phyloP scores from a whole-genome alignment of 1,284 basidiomycete species.

The Xerocomus subilludens region DNA sequence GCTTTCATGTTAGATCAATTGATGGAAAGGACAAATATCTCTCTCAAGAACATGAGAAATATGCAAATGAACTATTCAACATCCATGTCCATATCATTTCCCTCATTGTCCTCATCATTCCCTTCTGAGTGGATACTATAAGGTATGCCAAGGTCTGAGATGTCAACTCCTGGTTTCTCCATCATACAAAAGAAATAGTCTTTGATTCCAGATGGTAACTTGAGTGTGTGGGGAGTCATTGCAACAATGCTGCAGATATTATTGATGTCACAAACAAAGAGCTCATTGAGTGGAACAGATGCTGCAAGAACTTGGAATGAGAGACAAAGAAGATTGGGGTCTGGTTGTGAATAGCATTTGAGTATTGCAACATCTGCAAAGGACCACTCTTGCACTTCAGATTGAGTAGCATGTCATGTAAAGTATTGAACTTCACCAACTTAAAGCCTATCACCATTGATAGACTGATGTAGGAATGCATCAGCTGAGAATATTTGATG shows the following conservation, averaged over 20 bases:
- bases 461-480: background rate
- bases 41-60: too few species aligned
- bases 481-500: too few species aligned
- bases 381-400: background rate
- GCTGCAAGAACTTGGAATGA: constrained; percentile 28
- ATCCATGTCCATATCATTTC: background rate
- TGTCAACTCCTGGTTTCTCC: constrained; percentile 24
- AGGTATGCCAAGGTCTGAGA: constrained; percentile 22
- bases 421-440: constrained; percentile 15
- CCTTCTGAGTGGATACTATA: constrained; percentile 22
- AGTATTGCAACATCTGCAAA: constrained; percentile 5
- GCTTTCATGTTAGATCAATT: too few species aligned
- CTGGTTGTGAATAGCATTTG: constrained; percentile 7
- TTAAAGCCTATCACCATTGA: background rate
- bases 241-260: constrained; percentile 17
- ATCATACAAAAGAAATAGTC: constrained; percentile 25
- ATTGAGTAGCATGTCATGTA: background rate
- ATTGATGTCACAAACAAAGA: constrained; percentile 22
- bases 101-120: constrained; percentile 13
- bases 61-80: background rate
- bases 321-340: constrained; percentile 17
- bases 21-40: too few species aligned
- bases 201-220: background rate
- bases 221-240: constrained; percentile 17
- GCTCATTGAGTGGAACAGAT: background rate